Evolutionary conservation across 352 stramenopile species (phyloP).

Genomic region (Globisporangium recalcitrans): DNA sequence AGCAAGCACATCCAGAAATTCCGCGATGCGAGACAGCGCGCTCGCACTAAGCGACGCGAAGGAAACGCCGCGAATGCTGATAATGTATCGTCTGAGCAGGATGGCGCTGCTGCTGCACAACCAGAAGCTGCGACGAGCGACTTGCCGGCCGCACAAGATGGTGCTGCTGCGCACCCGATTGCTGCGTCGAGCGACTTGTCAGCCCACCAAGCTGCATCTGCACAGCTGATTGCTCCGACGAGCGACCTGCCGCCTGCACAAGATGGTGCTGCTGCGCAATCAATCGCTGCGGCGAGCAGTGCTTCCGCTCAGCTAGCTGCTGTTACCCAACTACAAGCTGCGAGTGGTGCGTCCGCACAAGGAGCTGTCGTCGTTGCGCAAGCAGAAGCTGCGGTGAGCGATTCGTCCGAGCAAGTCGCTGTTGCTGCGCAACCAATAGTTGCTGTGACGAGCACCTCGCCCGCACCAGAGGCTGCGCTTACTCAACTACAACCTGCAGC

Average conservation of each 20-base stretch:
- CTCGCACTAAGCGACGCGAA: background rate
- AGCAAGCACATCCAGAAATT: slow-evolving; percentile 13
- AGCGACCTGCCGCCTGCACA: background rate
- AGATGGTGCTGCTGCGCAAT: background rate
- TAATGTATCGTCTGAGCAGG: background rate
- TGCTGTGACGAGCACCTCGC: background rate
- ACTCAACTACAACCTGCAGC: background rate
- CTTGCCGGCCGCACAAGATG: background rate
- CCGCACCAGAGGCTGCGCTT: background rate
- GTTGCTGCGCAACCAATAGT: background rate
- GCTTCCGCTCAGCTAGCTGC: background rate
- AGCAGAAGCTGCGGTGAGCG: background rate
- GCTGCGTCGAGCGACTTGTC: background rate
- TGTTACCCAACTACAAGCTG: background rate
- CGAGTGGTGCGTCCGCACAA: background rate
- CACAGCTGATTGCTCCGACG: background rate
- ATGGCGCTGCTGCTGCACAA: background rate
- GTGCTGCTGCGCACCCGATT: background rate
- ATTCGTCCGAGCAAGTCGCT: background rate
- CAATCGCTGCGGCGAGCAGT: background rate
- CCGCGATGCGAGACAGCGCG: slow-evolving; percentile 7
- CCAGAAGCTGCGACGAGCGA: background rate
- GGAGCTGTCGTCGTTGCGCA: background rate
- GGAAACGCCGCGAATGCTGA: background rate
- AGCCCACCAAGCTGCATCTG: background rate